Conservation (phyloP, 257 asterid species). For the Fraxinus anomala region DNA sequence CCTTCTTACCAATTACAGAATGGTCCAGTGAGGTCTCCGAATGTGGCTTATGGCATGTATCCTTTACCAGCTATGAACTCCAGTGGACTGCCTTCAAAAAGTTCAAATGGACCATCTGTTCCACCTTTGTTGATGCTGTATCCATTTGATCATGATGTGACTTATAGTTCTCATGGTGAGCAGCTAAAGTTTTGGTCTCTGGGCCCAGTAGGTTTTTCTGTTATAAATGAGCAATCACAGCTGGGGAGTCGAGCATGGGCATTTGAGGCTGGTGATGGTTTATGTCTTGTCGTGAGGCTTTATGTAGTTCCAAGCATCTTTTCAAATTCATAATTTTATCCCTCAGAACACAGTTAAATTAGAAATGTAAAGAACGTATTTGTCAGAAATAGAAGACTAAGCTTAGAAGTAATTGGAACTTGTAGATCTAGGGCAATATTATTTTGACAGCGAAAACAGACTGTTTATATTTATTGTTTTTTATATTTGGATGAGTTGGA, state of each 20-base stretch:
- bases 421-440: neutral
- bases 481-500: neutral
- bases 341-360: neutral
- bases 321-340: neutral
- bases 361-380: neutral
- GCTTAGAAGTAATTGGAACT: neutral
- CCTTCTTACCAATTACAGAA: constrained; percentile 67
- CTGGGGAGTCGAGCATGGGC: constrained; percentile 50
- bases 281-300: neutral
- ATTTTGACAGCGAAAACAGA: neutral
- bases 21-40: constrained; percentile 60
- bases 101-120: constrained; percentile 52
- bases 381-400: neutral
- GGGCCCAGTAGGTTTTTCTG: constrained; percentile 65
- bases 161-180: neutral
- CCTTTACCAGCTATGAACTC: neutral
- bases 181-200: constrained; percentile 71
- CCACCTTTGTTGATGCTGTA: constrained; percentile 72
- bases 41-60: constrained; percentile 37
- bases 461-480: neutral
- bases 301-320: neutral
- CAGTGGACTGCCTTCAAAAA: neutral
- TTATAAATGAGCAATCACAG: constrained; percentile 63
- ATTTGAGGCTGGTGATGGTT: constrained; percentile 13
- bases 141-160: constrained; percentile 67